Evolutionary conservation across 2,329 filamentous ascomycete species (phyloP), one percentile per base, ranked within the genome.

Genomic region (Graphiopsis chlorocephala): DNA sequence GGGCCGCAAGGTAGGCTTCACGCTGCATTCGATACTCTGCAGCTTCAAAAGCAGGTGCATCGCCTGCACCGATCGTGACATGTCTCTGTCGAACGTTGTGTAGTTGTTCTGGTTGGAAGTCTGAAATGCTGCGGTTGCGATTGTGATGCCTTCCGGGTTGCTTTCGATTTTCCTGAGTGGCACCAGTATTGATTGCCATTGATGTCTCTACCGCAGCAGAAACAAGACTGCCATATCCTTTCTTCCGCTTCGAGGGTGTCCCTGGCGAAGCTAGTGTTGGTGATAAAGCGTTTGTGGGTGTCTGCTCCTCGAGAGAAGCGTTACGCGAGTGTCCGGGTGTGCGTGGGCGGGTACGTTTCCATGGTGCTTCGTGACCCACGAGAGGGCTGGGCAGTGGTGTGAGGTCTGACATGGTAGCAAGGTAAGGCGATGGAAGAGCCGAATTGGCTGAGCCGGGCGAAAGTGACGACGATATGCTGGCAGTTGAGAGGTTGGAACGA

Each of bases 81-180:
- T 92, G 88, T 50, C 92, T 86, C 33, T 81, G 79, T 72, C 87
- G 90, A 0, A 89, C 84, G 58, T 90, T 84, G 50, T 87, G 83
- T 68, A 89, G 81, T 5, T 86, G 80, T 62, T 95, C 90, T 2
- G 93, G 92, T 0, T 88, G 84, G 76, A 96, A 97, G 69, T 97
- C 93, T 79, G 93, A 97, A 28, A 95, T 81, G 77, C 93, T 97
- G 71, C 93, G 85, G 75, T 95, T 93, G 65, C 91, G 86, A 14
- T 82, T 81, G 64, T 75, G 65, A 75, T 92, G 90, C 20, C 68
- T 71, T 29, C 56, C 64, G 61, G 47, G 63, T 48, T 65, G 52
- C 57, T 70, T 68, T 26, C 60, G 63, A 20, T 67, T 70, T 55
- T 72, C 71, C 47, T 73, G 69, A 55, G 56, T 64, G 23, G 66